Conservation (phyloP, 495 filamentous ascomycete species). For the Aspergillus campestris region DNA sequence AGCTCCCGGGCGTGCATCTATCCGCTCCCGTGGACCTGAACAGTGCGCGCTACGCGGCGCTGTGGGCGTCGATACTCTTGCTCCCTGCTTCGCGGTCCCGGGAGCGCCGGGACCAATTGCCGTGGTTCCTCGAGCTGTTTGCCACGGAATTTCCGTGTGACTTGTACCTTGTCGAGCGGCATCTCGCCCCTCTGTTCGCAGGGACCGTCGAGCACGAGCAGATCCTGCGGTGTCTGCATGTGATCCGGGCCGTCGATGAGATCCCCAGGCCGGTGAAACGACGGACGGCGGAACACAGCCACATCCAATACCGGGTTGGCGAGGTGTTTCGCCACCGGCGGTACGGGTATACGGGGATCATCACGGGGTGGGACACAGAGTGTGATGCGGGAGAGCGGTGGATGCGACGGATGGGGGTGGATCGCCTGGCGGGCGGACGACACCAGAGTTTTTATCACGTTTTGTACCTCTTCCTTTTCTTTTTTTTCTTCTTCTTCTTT, state of each 20-base stretch:
- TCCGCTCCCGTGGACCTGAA: conserved; percentile 44
- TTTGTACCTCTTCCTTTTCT: conserved; percentile 49
- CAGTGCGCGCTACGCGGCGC: conserved; percentile 61
- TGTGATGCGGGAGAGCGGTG: conserved; percentile 43
- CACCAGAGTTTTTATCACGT: conserved; percentile 78
- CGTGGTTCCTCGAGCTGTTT: conserved; percentile 59
- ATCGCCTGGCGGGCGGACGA: conserved; percentile 51
- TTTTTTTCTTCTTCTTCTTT: conserved; percentile 23
- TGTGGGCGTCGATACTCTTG: conserved; percentile 71
- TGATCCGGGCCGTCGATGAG: conserved; percentile 52
- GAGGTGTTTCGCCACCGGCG: conserved; percentile 77
- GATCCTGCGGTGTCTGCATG: conserved; percentile 44
- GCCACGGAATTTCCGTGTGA: conserved; percentile 55
- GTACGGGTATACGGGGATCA: conserved; percentile 70
- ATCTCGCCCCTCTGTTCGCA: conserved; percentile 51
- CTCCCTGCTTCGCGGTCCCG: conserved; percentile 35
- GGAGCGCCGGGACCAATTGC: conserved; percentile 53
- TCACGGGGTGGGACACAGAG: conserved; percentile 77
- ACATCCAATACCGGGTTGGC: conserved; percentile 66
- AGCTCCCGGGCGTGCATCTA: conserved; percentile 7
- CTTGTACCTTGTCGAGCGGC: conserved; percentile 53
- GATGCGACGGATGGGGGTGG: conserved; percentile 56
- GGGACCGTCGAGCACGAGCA: conserved; percentile 34
- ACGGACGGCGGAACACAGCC: conserved; percentile 25
- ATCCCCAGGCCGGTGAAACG: conserved; percentile 47